Base-by-base conservation (phyloP, 805 yeast species). In the Kluyveromyces nonfermentans region DNA sequence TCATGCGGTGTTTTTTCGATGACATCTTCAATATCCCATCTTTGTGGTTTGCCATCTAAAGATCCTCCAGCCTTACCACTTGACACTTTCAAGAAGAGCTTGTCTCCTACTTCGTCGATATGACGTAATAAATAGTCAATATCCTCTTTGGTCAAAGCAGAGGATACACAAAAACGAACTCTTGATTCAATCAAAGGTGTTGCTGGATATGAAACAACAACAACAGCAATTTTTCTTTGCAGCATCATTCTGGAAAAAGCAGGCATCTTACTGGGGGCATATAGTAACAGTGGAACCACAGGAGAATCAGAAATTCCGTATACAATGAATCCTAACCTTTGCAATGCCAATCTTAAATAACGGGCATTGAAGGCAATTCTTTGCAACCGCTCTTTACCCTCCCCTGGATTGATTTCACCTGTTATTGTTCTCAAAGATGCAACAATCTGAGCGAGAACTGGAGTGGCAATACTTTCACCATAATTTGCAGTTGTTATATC, bases 271-370 rank as follows among this genome's bases (percentile, higher is more conserved):
- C 94, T 80, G 19, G 98, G 99, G 42, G 86, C 78, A 60, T 83
- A 93, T 50, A 89, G 66, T 60, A 93, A 69, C 48, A 90, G 64
- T 30, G 98, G 98, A 47, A 93, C 79, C 42, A 93, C 96, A 1
- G 99, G 99, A 35, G 96, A 85, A 64, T 93, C 98, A 54, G 93
- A 96, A 50, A 84, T 84, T 52, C 99, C 99, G 54, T 81, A 83
- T 37, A 88, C 93, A 57, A 89, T 87, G 63, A 89, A 93, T 1
- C 99, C 99, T 49, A 93, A 70, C 62, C 90, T 81, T 63, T 85
- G 87, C 57, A 93, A 73, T 42, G 96, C 99, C 37, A 88, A 70
- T 57, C 97, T 78, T 47, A 93, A 70, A 67, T 93, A 93, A 55
- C 98, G 78, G 12, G 97, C 85, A 66, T 93, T 93, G 72, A 93